Conservation (phyloP, 1,139 yeast species). For the Blastobotrys indianensis region DNA sequence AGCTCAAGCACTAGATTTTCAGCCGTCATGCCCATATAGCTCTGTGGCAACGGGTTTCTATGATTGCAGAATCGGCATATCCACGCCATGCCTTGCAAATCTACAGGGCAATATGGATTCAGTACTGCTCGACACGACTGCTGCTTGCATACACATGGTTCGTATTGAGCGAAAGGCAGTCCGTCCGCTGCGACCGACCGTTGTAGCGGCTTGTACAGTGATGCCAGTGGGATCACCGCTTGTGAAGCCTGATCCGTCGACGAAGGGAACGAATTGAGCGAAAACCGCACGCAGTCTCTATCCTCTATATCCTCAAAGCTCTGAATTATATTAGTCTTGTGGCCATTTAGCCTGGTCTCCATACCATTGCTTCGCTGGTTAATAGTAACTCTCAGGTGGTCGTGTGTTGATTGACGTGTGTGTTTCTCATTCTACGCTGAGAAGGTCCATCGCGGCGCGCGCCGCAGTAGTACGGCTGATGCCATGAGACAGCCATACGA, state of each 20-base stretch:
- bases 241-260: slow-evolving; percentile 54
- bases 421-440: too few species aligned
- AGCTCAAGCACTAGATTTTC: slow-evolving; percentile 29
- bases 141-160: slow-evolving; percentile 47
- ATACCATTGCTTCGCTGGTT: too few species aligned
- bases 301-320: slow-evolving; percentile 60
- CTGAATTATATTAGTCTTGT: slow-evolving; percentile 17
- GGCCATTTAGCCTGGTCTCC: too few species aligned
- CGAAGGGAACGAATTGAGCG: slow-evolving; percentile 63
- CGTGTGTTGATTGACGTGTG: too few species aligned
- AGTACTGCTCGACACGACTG: slow-evolving; percentile 50
- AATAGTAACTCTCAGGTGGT: too few species aligned
- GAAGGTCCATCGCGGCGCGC: too few species aligned
- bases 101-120: slow-evolving; percentile 50
- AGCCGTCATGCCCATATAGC: slow-evolving; percentile 19
- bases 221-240: slow-evolving; percentile 56
- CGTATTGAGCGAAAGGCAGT: slow-evolving; percentile 37
- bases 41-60: slow-evolving; percentile 46
- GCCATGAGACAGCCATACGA: too few species aligned
- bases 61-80: slow-evolving; percentile 56
- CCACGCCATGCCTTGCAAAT: slow-evolving; percentile 47
- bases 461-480: too few species aligned
- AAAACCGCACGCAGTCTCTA: slow-evolving; percentile 57
- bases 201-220: slow-evolving; percentile 62
- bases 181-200: slow-evolving; percentile 33